These are phyloP conservation scores for Vickermania ingenoplastis DNA, from an alignment of 208 protist genomes.

Conservation along the genomic window DNA sequence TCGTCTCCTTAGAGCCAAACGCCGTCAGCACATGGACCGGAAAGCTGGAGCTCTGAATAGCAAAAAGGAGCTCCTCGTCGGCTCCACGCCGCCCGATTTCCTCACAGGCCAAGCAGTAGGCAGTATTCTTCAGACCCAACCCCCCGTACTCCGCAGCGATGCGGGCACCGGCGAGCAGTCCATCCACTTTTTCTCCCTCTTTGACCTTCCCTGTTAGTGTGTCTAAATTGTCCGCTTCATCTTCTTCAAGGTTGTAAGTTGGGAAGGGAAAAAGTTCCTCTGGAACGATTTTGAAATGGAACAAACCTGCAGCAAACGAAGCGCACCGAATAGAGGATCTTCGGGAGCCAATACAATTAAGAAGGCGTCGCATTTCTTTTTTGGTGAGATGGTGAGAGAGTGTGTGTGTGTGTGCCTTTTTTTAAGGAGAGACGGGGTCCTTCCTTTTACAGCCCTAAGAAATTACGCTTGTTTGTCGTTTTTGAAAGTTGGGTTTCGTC, in stretches of 20 bases:
- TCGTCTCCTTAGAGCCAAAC: constrained; percentile 55
- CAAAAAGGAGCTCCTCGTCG: constrained; percentile 27
- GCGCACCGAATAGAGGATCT: constrained; percentile 23
- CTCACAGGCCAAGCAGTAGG: constrained; percentile 69
- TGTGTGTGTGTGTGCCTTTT: neutral
- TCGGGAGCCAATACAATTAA: constrained; percentile 7
- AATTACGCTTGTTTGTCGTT: no score
- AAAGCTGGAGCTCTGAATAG: constrained; percentile 53
- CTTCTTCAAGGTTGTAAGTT: constrained; percentile 48
- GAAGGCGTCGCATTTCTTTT: constrained; percentile 30
- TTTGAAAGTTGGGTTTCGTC: no score
- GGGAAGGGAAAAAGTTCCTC: constrained; percentile 78
- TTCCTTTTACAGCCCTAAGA: no score
- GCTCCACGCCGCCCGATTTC: constrained; percentile 56
- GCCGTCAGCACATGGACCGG: constrained; percentile 62
- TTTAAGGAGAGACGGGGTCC: no score
- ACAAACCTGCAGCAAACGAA: constrained; percentile 75
- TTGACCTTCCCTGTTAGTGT: constrained; percentile 68
- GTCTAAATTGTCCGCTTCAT: constrained; percentile 73
- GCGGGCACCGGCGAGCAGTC: constrained; percentile 44
- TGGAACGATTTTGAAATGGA: constrained; percentile 65
- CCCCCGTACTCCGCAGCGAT: constrained; percentile 81
- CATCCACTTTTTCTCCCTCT: constrained; percentile 41
- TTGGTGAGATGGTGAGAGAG: constrained; percentile 5
- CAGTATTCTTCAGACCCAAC: constrained; percentile 65